Evolutionary conservation across 306 rosid genomes (phyloP).

Genomic region (Cucumis sativus): DNA sequence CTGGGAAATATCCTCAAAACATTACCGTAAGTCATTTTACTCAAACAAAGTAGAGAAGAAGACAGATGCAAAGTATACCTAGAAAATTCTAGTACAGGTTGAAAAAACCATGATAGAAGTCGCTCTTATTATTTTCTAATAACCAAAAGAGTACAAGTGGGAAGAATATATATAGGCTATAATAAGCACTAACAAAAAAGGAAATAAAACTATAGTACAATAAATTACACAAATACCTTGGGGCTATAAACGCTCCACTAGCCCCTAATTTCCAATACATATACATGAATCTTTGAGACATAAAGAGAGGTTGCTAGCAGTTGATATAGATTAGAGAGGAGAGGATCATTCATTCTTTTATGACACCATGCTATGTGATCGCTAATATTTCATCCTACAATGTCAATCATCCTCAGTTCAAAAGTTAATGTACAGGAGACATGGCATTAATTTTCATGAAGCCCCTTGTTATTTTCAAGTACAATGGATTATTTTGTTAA

Average conservation of each 20-base stretch:
- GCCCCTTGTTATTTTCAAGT: not conserved
- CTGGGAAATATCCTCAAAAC: conserved; percentile 70
- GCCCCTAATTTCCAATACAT: not conserved
- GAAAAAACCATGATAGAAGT: too few species aligned
- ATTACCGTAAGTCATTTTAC: conserved; percentile 46
- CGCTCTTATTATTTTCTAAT: too few species aligned
- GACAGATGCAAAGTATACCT: too few species aligned
- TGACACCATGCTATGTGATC: not conserved
- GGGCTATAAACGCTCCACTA: too few species aligned
- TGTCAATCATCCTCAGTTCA: not conserved
- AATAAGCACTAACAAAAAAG: too few species aligned
- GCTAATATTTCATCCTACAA: not conserved
- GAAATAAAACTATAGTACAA: too few species aligned
- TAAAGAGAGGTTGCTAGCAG: not conserved
- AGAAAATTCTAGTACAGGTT: too few species aligned
- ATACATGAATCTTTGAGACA: not conserved
- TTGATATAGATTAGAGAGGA: not conserved
- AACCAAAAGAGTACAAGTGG: too few species aligned
- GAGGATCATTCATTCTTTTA: not conserved
- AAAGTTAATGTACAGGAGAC: not conserved
- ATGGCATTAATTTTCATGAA: not conserved
- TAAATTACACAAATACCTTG: too few species aligned
- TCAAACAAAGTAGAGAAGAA: not conserved
- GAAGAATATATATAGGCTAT: too few species aligned
- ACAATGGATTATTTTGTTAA: not conserved